Conservation (phyloP, 305 asterid genomes). For the Solanum chacoense region DNA sequence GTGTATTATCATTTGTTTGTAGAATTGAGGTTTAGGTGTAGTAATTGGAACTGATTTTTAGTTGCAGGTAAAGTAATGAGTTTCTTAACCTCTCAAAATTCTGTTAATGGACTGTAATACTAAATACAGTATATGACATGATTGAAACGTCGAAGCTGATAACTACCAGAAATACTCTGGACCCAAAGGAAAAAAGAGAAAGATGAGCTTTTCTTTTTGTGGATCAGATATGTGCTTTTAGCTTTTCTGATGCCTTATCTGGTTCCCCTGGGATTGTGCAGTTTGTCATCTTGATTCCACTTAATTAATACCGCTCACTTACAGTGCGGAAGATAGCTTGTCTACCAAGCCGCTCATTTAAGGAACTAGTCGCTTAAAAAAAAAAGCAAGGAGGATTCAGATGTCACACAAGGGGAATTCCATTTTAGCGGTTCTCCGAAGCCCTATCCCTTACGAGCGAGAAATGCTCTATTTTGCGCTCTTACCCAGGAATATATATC, state of each 20-base stretch:
- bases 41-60: not conserved
- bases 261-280: not conserved
- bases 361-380: not conserved
- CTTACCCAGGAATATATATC: not conserved
- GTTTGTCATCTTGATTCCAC: not conserved
- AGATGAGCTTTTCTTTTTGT: not conserved
- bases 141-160: not conserved
- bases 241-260: not conserved
- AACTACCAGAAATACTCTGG: not conserved
- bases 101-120: not conserved
- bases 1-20: not conserved
- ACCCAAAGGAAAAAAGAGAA: not conserved
- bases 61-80: not conserved
- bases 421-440: not conserved
- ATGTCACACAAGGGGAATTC: not conserved
- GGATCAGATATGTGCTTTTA: not conserved
- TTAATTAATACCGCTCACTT: not conserved
- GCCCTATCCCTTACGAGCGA: not conserved
- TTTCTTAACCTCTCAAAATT: not conserved
- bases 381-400: not conserved
- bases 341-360: not conserved
- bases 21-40: not conserved
- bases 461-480: not conserved
- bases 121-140: not conserved
- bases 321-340: not conserved